A percentile compares a stretch with the other conserved stretches of the same genome.
Conservation (phyloP, 202 grass and related monocot species). For the Setaria italica region DNA sequence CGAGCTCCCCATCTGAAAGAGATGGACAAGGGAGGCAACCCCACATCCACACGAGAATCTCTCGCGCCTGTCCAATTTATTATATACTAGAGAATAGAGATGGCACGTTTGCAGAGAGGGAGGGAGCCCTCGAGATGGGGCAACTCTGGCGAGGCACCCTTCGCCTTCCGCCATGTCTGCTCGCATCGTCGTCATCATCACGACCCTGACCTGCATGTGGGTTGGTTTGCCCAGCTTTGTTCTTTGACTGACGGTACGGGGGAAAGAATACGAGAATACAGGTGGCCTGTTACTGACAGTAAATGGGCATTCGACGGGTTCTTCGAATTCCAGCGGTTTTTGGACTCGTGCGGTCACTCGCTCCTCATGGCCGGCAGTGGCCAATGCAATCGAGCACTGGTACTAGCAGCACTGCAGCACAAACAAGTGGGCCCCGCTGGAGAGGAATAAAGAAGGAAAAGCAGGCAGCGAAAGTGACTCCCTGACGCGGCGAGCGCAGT, state of each 20-base stretch:
- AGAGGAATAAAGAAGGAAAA: slow-evolving; percentile 27
- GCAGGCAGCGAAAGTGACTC: not conserved
- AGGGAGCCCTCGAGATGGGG: slow-evolving; percentile 1
- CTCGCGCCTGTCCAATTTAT: not conserved
- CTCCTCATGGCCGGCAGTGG: not conserved
- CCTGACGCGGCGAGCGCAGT: slow-evolving; percentile 4
- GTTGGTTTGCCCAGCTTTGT: not conserved
- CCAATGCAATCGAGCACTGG: not conserved
- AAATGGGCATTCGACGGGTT: not conserved
- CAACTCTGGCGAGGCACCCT: not conserved
- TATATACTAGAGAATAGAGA: not conserved
- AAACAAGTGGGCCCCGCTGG: not conserved
- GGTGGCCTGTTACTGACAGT: not conserved
- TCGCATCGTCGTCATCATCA: not conserved
- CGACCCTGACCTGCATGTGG: not conserved
- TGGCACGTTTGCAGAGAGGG: not conserved
- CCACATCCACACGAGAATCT: not conserved
- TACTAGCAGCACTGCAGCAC: not conserved
- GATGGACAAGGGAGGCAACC: not conserved
- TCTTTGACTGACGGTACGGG: not conserved
- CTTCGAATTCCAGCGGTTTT: not conserved
- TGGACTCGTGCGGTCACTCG: not conserved
- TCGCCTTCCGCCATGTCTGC: not conserved
- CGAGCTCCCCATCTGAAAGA: slow-evolving; percentile 32
- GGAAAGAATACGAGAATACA: not conserved